A percentile compares a stretch with the other conserved stretches of the same genome.
Conservation (phyloP, 2,329 filamentous ascomycete genomes). For the Dactylellina parvicollis region DNA sequence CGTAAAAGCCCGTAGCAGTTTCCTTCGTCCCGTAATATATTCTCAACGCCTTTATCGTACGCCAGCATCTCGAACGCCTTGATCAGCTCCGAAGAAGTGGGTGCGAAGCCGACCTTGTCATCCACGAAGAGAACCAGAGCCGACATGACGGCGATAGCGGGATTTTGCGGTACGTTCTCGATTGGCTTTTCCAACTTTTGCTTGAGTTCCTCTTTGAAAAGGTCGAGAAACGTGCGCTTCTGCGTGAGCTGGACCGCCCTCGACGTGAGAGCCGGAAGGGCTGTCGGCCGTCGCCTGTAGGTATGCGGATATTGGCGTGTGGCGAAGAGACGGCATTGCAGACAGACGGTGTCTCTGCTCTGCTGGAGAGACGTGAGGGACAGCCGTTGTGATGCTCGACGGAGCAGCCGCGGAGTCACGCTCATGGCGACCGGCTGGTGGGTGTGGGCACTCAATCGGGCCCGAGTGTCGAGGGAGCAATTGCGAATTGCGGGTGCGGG, state of each 20-base stretch:
- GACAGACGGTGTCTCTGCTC: slow-evolving; percentile 34
- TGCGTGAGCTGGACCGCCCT: slow-evolving; percentile 14
- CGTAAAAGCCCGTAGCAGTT: slow-evolving; percentile 47
- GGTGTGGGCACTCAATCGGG: slow-evolving; percentile 12
- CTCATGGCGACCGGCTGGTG: slow-evolving; percentile 46
- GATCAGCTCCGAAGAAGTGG: slow-evolving; percentile 36
- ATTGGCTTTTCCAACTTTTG: slow-evolving; percentile 28
- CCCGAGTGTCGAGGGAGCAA: background rate
- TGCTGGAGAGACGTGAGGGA: slow-evolving; percentile 7
- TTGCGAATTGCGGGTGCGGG: slow-evolving; percentile 1
- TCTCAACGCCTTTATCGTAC: slow-evolving; percentile 1
- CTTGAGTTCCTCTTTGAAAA: slow-evolving; percentile 34
- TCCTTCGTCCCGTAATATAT: slow-evolving; percentile 37
- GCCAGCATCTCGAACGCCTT: slow-evolving; percentile 43
- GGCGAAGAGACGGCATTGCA: slow-evolving; percentile 46
- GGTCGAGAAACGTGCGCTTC: slow-evolving; percentile 37
- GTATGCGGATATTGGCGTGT: slow-evolving; percentile 42
- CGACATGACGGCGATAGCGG: slow-evolving; percentile 36
- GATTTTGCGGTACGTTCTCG: slow-evolving; percentile 44
- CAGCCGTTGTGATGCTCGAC: slow-evolving; percentile 44
- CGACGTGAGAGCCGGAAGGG: slow-evolving; percentile 1
- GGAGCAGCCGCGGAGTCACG: slow-evolving; percentile 50
- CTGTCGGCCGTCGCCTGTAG: slow-evolving; percentile 35
- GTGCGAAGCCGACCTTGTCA: slow-evolving; percentile 32
- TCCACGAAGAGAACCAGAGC: slow-evolving; percentile 41